Evolutionary conservation across 768 basidiomycete species (phyloP), one percentile per base, ranked within the genome.

Genomic region (Tulasnella sp.): DNA sequence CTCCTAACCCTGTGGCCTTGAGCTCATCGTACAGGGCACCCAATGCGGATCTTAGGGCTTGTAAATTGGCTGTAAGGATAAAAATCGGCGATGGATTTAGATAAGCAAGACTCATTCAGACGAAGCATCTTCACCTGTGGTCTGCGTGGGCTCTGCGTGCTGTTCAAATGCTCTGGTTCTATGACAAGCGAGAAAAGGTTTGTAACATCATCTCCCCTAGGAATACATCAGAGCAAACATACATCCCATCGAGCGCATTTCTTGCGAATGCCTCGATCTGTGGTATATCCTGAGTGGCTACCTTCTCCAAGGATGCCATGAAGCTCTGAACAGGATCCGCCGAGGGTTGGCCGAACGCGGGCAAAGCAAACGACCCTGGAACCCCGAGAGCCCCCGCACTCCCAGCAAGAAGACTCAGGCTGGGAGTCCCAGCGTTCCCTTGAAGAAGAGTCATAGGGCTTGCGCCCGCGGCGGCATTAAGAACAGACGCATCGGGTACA

Each of bases 211-310:
- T 15, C 14, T 34, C n/a, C 29, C n/a, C 2, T 9, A 75, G 31
- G 25, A 40, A 19, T 4, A 64, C 3, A 9, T 3, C 4, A 40
- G 15, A 17, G 22, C 1, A 36, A 37, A 39, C 74, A 9, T 67
- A 75, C 74, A 75, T 75, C 22, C 74, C 74, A 67, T 75, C 74
- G 1, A 75, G 74, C 36, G 74, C 54, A 15, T 7, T 75, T 58
- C 74, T 36, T 25, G 74, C 64, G 5, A 75, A 68, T 25, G 52
- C 45, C 34, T 75, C 74, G n/a, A 75, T 75, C n/a, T 75, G 64
- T 9, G 74, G 74, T 39, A 75, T 67, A 17, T 29, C 54, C 29
- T 75, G 54, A 5, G 74, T 75, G 37, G 67, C 74, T 12, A 75
- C 74, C 37, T 67, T 34, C 34, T 64, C 58, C 54, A 75, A 29